Evolutionary conservation across 495 filamentous ascomycete species (phyloP).

Genomic region (Tuber umbilicatum): DNA sequence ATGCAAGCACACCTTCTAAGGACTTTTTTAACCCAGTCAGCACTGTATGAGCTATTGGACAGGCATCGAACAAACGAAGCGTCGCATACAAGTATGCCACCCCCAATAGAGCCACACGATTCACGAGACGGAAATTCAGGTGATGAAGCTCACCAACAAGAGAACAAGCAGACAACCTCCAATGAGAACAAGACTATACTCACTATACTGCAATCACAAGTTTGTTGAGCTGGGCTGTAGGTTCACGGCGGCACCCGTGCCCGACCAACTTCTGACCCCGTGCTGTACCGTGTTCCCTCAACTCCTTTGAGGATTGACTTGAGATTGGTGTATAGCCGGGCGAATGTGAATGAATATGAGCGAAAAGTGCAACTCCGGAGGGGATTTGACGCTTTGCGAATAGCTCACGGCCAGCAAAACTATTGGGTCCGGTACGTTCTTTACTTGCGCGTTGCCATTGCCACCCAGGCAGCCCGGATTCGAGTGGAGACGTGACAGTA

Average conservation of each 20-base stretch:
- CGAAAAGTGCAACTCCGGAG: background rate
- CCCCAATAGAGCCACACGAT: background rate
- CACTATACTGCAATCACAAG: background rate
- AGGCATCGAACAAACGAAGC: background rate
- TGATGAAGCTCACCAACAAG: background rate
- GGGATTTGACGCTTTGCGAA: background rate
- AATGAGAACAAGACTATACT: background rate
- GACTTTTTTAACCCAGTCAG: background rate
- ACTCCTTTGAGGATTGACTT: background rate
- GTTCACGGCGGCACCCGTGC: background rate
- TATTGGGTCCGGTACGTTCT: background rate
- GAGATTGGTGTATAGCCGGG: background rate
- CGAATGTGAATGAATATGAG: background rate
- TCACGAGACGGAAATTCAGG: background rate
- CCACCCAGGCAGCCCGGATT: background rate
- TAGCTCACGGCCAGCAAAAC: background rate
- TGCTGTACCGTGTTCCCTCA: background rate
- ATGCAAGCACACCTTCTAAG: background rate
- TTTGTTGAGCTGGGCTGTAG: background rate
- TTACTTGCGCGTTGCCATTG: slow-evolving; percentile 3
- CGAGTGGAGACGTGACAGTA: background rate
- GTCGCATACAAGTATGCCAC: background rate
- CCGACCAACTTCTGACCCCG: background rate
- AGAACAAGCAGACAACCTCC: background rate
- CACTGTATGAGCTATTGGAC: background rate